A percentile compares a stretch with the other conserved stretches of the same genome.
Conservation (phyloP, 306 rosid genomes). For the Cucumis cinereus region DNA sequence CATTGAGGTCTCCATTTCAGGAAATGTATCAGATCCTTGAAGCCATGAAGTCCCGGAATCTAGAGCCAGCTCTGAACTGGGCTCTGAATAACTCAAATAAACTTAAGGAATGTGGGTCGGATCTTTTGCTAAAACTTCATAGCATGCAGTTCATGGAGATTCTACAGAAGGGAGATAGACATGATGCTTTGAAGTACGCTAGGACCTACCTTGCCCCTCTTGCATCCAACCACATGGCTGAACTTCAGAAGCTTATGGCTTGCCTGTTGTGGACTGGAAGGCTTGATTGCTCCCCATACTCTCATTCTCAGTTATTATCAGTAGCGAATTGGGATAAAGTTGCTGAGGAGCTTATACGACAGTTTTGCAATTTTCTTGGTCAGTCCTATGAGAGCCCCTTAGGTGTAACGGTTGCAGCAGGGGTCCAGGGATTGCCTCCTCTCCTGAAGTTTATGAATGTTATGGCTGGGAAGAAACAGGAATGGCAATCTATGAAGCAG, state of each 20-base stretch:
- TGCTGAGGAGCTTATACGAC: constrained; percentile 58
- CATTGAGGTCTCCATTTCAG: constrained; percentile 52
- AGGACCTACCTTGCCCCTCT: constrained; percentile 48
- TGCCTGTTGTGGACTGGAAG: constrained; percentile 70
- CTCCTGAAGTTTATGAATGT: constrained; percentile 72
- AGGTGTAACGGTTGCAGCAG: constrained; percentile 70
- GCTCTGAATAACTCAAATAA: constrained; percentile 44
- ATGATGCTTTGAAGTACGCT: constrained; percentile 59
- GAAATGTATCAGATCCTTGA: constrained; percentile 73
- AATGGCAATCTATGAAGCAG: constrained; percentile 78
- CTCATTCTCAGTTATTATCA: constrained; percentile 34
- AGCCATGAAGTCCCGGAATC: constrained; percentile 51
- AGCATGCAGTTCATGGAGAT: constrained; percentile 52
- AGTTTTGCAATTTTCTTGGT: constrained; percentile 79
- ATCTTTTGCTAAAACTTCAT: constrained; percentile 62
- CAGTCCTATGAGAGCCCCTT: constrained; percentile 75
- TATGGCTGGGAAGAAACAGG: constrained; percentile 80
- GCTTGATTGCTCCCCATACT: constrained; percentile 72
- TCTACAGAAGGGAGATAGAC: constrained; percentile 47
- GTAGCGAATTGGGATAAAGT: constrained; percentile 58
- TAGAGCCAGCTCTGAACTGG: constrained; percentile 83
- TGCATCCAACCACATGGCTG: constrained; percentile 43
- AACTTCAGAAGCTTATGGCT: constrained; percentile 66
- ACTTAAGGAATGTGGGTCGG: constrained; percentile 58
- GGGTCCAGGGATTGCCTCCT: constrained; percentile 60